phyloP scores from a whole-genome alignment of 768 basidiomycete genomes.

The Pleurotus tuoliensis region DNA sequence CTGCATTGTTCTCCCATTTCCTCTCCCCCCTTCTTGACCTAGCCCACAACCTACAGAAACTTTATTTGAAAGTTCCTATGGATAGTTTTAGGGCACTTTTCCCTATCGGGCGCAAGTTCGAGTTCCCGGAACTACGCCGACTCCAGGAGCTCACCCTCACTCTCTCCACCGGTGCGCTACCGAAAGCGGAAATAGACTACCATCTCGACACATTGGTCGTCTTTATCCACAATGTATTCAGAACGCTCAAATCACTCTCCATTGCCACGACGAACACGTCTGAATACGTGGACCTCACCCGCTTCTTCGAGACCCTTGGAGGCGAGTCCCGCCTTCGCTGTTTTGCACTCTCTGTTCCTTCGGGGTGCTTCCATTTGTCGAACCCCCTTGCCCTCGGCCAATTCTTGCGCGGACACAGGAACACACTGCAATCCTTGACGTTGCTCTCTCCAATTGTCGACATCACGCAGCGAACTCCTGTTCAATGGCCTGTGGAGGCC shows the following conservation, averaged over 20 bases:
- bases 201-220: conserved; percentile 38
- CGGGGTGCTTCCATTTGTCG: conserved; percentile 38
- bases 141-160: conserved; percentile 32
- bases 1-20: conserved; percentile 33
- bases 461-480: background rate
- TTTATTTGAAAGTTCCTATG: conserved; percentile 37
- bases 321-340: conserved; percentile 34
- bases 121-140: conserved; percentile 27
- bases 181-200: conserved; percentile 25
- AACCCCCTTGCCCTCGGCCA: conserved; percentile 25
- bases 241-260: conserved; percentile 32
- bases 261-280: conserved; percentile 32
- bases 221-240: conserved; percentile 39
- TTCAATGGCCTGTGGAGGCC: background rate
- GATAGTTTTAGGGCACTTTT: conserved; percentile 21
- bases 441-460: conserved; percentile 22
- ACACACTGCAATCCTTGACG: conserved; percentile 30
- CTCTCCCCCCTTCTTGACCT: conserved; percentile 32
- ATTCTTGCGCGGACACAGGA: conserved; percentile 33
- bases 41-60: conserved; percentile 24
- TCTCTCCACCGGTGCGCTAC: conserved; percentile 28
- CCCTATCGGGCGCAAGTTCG: conserved; percentile 18
- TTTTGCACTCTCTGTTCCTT: conserved; percentile 39
- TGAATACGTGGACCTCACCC: conserved; percentile 33
- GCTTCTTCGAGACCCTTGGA: conserved; percentile 33